Base-by-base conservation (phyloP, 164 flowering plant genomes). In the Hamamelis virginiana region DNA sequence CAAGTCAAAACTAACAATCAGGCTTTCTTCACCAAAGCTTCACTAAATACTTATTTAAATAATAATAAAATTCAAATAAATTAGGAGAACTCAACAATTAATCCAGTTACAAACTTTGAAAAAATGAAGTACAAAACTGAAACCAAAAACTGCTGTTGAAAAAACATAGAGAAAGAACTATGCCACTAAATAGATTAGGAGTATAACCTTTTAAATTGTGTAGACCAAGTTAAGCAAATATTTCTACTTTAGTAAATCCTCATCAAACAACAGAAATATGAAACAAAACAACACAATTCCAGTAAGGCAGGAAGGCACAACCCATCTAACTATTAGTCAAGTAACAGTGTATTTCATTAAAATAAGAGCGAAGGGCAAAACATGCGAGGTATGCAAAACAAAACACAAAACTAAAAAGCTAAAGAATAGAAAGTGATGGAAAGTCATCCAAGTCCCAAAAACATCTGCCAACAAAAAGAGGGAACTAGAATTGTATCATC, bases 1-100 rank as follows among this genome's bases (percentile, higher is more conserved):
- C 66, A 65, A 38, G 60, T 52, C 56, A 77, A 72, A 47, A 26
- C 4, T 43, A 64, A 45, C 57, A 43, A 65, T 69, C 71, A 77
- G 65, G 46, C 38, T 33, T 38, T 58, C 69, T 28, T 22, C 16
- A 51, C 25, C 43, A 57, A 27, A 56, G 8, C 14, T 43, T 25
- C 14, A 43, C 51, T 16, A 21, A 52, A 51, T 22, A 10, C 51
- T 12, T 59, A 22, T 18, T 46, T 14, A 0, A 18, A 28, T 15
- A 59, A 14, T 28, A 59, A 16, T 33, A 10, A 19, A 13, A 55
- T 28, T 57, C 38, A 57, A 57, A 25, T 57, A 11, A 57, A 4
- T 27, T 23, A 25, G 60, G 38, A 25, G 18, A 57, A 57, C 21
- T 57, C 15, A 57, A 27, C 41, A 57, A 5, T 57, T 16, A 57